A percentile compares a stretch with the other conserved stretches of the same genome.
phyloP scores from a whole-genome alignment of 805 yeast genomes.

The Candida sakaeoensis region DNA sequence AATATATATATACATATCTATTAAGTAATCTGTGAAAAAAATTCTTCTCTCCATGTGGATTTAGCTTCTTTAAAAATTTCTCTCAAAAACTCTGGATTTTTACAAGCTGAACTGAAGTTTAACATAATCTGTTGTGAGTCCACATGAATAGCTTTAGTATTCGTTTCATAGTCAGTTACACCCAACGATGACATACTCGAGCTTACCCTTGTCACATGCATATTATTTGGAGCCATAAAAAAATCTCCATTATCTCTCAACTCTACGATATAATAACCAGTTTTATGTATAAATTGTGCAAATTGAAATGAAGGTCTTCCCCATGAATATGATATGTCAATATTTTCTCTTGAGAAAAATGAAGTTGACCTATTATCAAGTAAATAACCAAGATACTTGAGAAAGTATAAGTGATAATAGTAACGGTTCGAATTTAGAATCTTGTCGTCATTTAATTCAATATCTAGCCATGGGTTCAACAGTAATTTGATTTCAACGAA shows the following conservation, averaged over 20 bases:
- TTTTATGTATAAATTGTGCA: slow-evolving; percentile 84
- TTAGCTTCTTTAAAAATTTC: slow-evolving; percentile 59
- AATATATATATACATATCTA: no score
- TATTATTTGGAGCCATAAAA: slow-evolving; percentile 82
- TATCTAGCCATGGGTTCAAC: slow-evolving; percentile 68
- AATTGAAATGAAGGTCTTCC: slow-evolving; percentile 78
- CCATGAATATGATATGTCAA: slow-evolving; percentile 85
- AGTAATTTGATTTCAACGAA: slow-evolving; percentile 65
- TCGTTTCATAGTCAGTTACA: slow-evolving; percentile 20
- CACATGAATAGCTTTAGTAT: slow-evolving; percentile 31
- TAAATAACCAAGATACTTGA: slow-evolving; percentile 69
- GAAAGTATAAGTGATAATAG: slow-evolving; percentile 73
- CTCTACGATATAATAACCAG: slow-evolving; percentile 90
- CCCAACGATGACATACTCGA: slow-evolving; percentile 23
- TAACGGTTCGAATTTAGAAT: slow-evolving; percentile 51
- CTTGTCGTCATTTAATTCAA: slow-evolving; percentile 41
- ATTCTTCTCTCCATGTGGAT: slow-evolving; percentile 37
- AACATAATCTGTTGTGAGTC: slow-evolving; percentile 76
- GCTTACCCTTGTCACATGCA: slow-evolving; percentile 72
- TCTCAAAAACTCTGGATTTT: slow-evolving; percentile 45
- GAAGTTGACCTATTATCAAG: slow-evolving; percentile 76
- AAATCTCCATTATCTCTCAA: slow-evolving; percentile 73
- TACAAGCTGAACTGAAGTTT: slow-evolving; percentile 61
- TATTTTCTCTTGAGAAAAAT: slow-evolving; percentile 49
- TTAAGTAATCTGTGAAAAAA: slow-evolving; percentile 10